Base-by-base conservation (phyloP, 2,329 filamentous ascomycete genomes). In the Pseudogymnoascus sp. region DNA sequence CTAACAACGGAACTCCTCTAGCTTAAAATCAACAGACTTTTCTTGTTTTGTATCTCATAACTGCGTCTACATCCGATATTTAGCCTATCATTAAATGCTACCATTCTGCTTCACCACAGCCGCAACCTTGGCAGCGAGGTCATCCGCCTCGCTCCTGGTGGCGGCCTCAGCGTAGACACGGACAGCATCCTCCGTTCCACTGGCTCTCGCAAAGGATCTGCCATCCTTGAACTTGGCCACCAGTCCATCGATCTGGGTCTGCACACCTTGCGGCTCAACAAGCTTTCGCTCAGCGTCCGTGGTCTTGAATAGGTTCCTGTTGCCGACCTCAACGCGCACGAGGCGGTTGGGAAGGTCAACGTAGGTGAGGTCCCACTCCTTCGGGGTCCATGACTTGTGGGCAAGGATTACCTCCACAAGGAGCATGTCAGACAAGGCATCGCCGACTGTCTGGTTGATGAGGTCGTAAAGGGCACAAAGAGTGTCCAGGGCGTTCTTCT, bases 401-500 rank as follows among this genome's bases (percentile, higher is more conserved):
- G 95, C 93, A 43, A 99, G 87, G 69, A 98, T 95, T 36, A 93
- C 90, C 78, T 99, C 95, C 41, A 98, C 93, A 73, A 99, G 87
- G 54, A 99, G 85, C 84, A 97, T 90, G 78, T 99, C 95, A 0
- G 92, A 96, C 64, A 99, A 84, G 57, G 95, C 95, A 74, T 99
- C 95, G 62, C 95, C 95, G 57, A 98, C 93, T 0, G 95, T 95
- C 80, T 99, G 95, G 82, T 99, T 99, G 81, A 99, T 96, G 68
- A 99, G 84, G 71, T 97, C 90, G 61, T 89, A 89, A 63, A 96
- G 83, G 10, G 92, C 93, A 62, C 85, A 83, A 0, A 99, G 87
- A 7, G 88, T 92, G 63, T 96, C 90, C 13, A 98, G 84, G 1
- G 93, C 91, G 71, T 92, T 90, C 74, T 93, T 90, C 76, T 98